A percentile compares a stretch with the other conserved stretches of the same genome.
Evolutionary conservation across 768 basidiomycete species (phyloP).

Genomic region (Calocera viscosa): DNA sequence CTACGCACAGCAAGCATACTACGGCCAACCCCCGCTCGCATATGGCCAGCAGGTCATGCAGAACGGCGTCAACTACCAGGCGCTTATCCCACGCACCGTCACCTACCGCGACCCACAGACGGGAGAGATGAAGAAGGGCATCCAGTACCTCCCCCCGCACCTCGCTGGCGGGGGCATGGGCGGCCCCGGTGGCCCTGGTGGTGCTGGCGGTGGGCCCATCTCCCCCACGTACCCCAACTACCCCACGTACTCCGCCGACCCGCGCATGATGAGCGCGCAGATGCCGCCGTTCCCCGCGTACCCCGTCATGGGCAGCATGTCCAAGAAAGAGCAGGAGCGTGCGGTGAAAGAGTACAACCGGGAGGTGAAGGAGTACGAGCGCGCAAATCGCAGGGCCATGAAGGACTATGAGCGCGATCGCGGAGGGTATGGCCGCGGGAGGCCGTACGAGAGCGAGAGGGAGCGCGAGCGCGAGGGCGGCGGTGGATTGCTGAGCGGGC

Average conservation of each 20-base stretch:
- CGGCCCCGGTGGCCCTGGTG: neutral
- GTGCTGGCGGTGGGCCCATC: too few relatives aligned
- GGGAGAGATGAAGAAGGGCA: neutral
- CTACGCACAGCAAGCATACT: neutral
- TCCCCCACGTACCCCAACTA: neutral
- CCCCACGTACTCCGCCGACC: slow-evolving; percentile 6
- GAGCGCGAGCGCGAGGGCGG: slow-evolving; percentile 40
- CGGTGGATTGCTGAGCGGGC: slow-evolving; percentile 47
- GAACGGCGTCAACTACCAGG: slow-evolving; percentile 8
- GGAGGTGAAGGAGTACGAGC: neutral
- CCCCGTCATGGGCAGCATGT: neutral
- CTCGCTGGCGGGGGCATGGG: neutral
- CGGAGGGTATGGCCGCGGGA: neutral
- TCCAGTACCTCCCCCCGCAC: neutral
- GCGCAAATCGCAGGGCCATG: neutral
- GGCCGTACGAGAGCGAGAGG: slow-evolving; percentile 5
- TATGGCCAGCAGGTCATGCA: slow-evolving; percentile 5
- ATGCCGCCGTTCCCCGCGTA: neutral
- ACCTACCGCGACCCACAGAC: neutral
- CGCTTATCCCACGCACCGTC: slow-evolving; percentile 2
- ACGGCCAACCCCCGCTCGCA: slow-evolving; percentile 1
- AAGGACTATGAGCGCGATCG: slow-evolving; percentile 4
- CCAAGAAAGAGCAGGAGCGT: slow-evolving; percentile 9
- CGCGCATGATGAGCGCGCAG: neutral
- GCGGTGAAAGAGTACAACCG: slow-evolving; percentile 10